These are phyloP conservation scores for Boletus rubropictus DNA, from an alignment of 768 basidiomycete species.

Conservation along the genomic window DNA sequence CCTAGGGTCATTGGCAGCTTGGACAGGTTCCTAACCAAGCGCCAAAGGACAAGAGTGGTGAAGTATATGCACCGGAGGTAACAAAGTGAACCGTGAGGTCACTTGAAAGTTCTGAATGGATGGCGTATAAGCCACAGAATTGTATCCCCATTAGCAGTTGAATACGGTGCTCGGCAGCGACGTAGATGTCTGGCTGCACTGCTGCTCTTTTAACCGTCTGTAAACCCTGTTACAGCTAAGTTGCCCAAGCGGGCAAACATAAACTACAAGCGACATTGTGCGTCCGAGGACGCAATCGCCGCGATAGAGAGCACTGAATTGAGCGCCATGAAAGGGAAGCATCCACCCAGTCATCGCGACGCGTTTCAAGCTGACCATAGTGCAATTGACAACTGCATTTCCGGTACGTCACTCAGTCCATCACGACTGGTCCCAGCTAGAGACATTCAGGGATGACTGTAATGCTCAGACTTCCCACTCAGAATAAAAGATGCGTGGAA, in stretches of 20 bases:
- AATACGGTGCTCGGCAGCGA: background rate
- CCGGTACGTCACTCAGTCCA: conserved; percentile 27
- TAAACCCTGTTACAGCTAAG: background rate
- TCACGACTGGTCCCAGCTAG: conserved; percentile 25
- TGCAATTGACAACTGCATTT: conserved; percentile 19
- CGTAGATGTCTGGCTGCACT: background rate
- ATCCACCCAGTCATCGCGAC: conserved; percentile 27
- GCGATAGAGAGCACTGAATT: conserved; percentile 21
- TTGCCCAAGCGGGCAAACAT: rapidly evolving
- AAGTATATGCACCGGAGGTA: conserved; percentile 5
- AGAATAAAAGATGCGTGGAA: conserved; percentile 17
- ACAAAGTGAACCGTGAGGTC: background rate
- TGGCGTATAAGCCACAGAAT: background rate
- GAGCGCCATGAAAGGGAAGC: background rate
- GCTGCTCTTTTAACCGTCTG: conserved; percentile 2
- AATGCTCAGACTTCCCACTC: conserved; percentile 33
- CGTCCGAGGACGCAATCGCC: conserved; percentile 11
- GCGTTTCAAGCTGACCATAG: conserved; percentile 22
- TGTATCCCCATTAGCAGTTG: background rate
- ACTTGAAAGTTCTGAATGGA: background rate
- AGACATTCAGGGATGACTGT: conserved; percentile 28
- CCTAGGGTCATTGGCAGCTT: background rate
- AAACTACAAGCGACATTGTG: conserved; percentile 5
- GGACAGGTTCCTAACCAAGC: background rate
- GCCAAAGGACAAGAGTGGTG: background rate